Percentiles rank a stretch among this genome's conserved stretches.
Evolutionary conservation across 192 early-diverging fungal species (phyloP).

Genomic region (Mortierella antarctica): DNA sequence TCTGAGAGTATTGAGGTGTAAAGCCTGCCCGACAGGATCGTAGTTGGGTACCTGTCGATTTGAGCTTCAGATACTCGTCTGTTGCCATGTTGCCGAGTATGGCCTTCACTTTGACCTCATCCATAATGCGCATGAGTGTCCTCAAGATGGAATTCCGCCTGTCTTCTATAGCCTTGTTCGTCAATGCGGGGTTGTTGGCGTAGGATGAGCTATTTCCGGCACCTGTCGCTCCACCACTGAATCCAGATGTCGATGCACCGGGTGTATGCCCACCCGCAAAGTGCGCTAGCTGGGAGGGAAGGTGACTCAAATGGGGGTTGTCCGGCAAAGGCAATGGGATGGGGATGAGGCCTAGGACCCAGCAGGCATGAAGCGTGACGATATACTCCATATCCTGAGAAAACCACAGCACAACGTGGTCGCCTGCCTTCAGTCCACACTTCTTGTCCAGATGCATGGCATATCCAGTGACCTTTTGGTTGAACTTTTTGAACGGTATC

Average conservation of each 20-base stretch:
- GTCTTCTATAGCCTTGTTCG: conserved; percentile 18
- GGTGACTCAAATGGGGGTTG: conserved; percentile 6
- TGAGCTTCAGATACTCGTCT: conserved; percentile 61
- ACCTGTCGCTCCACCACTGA: background rate
- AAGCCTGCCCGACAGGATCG: conserved; percentile 61
- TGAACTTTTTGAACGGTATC: conserved; percentile 74
- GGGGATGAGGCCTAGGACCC: conserved; percentile 76
- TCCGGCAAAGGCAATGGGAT: conserved; percentile 78
- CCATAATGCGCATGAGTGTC: conserved; percentile 59
- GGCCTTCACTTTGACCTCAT: conserved; percentile 73
- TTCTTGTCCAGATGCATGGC: conserved; percentile 73
- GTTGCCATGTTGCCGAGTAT: conserved; percentile 66
- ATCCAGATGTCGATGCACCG: background rate
- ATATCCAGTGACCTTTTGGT: conserved; percentile 65
- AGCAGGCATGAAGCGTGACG: conserved; percentile 78
- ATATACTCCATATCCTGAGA: conserved; percentile 70
- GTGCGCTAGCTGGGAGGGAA: background rate
- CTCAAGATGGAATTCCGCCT: conserved; percentile 17
- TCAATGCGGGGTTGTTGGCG: background rate
- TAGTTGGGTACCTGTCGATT: conserved; percentile 63
- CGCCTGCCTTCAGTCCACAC: conserved; percentile 62
- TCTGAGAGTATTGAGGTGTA: conserved; percentile 58
- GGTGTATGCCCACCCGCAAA: background rate
- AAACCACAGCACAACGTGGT: conserved; percentile 70
- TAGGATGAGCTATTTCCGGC: background rate